Percentiles rank a stretch among this genome's conserved stretches.
Conservation (phyloP, 2,329 filamentous ascomycete species). For the Diaporthe longicolla region DNA sequence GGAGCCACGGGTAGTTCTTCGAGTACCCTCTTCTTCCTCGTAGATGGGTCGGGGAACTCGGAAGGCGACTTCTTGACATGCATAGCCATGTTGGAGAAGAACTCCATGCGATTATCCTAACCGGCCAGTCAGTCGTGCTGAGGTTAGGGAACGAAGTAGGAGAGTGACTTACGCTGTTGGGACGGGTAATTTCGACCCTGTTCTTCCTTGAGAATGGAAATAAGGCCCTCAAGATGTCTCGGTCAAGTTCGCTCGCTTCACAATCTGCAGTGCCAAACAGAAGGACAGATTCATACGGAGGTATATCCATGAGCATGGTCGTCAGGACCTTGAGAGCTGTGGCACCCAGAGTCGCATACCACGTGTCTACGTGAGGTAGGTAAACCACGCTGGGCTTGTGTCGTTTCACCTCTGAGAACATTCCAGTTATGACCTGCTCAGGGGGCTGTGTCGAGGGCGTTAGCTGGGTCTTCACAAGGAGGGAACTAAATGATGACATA, state of each 20-base stretch:
- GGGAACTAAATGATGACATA: constrained; percentile 55
- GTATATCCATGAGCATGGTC: constrained; percentile 83
- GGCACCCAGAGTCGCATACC: constrained; percentile 76
- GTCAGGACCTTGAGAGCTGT: constrained; percentile 86
- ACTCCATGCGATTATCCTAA: constrained; percentile 77
- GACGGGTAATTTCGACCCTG: constrained; percentile 77
- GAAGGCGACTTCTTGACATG: constrained; percentile 84
- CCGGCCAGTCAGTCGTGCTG: constrained; percentile 25
- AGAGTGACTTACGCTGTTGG: constrained; percentile 68
- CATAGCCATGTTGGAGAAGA: constrained; percentile 80
- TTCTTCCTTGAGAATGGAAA: constrained; percentile 91
- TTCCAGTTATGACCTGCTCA: constrained; percentile 89
- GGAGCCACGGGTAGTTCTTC: constrained; percentile 83
- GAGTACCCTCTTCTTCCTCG: constrained; percentile 88
- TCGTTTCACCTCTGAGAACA: constrained; percentile 92
- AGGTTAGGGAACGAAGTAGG: neutral
- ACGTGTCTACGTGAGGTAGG: constrained; percentile 89
- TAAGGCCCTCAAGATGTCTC: constrained; percentile 78
- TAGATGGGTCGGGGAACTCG: constrained; percentile 89
- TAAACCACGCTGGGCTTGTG: constrained; percentile 98
- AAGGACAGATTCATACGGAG: constrained; percentile 91
- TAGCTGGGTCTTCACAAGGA: constrained; percentile 45
- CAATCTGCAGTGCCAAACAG: constrained; percentile 88
- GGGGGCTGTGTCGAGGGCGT: constrained; percentile 65
- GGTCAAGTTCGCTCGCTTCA: constrained; percentile 72